Conservation (phyloP, 805 yeast species). For the Candida pseudoglaebosa region DNA sequence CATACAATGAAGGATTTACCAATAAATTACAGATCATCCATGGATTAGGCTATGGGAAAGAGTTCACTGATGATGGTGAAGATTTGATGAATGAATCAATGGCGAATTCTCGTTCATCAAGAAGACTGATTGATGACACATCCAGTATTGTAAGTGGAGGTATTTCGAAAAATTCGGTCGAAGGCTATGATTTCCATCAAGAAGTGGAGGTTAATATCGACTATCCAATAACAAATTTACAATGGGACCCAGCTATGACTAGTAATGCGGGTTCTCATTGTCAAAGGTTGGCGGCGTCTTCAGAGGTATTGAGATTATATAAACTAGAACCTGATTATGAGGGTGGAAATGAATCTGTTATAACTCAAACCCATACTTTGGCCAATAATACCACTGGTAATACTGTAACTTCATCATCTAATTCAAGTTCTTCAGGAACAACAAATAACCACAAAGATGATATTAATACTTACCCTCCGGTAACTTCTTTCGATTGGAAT, state of each 20-base stretch:
- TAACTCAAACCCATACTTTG: constrained; percentile 38
- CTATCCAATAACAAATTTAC: constrained; percentile 67
- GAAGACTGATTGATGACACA: not conserved
- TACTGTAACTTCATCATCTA: constrained; percentile 9
- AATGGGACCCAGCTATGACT: constrained; percentile 64
- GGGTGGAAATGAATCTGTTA: constrained; percentile 34
- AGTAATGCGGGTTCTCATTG: constrained; percentile 16
- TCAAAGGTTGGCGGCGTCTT: constrained; percentile 60
- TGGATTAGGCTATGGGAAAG: constrained; percentile 25
- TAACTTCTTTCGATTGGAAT: constrained; percentile 95
- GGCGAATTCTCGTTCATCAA: not conserved
- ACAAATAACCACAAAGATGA: constrained; percentile 24
- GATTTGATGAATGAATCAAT: constrained; percentile 5
- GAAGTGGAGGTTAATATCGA: constrained; percentile 52
- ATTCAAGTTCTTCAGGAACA: constrained; percentile 10
- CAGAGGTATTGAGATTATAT: constrained; percentile 70
- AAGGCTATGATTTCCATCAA: constrained; percentile 41
- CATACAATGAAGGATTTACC: constrained; percentile 72
- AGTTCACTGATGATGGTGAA: constrained; percentile 16
- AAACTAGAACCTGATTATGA: constrained; percentile 45
- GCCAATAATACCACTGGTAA: constrained; percentile 31
- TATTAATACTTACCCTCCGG: constrained; percentile 66
- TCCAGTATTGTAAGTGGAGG: not conserved
- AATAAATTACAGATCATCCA: constrained; percentile 58
- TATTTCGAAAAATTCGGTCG: constrained; percentile 12